Percentiles rank a stretch among this genome's conserved stretches.
Conservation (phyloP, 148 eudicot species). For the Gaultheria prostrata region DNA sequence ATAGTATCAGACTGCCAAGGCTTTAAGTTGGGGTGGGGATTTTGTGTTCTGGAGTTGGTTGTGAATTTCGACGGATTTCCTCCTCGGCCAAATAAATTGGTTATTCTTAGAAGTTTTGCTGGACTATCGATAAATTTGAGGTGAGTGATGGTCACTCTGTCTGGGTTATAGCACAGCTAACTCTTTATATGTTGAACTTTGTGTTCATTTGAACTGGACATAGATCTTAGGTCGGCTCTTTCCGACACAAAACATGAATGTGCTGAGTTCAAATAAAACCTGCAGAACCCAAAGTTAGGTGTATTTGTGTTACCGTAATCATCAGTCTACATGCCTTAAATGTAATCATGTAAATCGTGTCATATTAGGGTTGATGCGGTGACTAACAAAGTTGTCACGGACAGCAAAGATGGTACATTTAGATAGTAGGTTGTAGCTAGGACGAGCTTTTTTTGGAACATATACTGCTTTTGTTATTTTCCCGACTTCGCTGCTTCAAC, state of each 20-base stretch:
- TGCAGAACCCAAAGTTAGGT: background rate
- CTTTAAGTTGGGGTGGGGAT: background rate
- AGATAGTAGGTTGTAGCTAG: too few species aligned
- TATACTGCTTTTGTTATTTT: background rate
- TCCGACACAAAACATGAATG: background rate
- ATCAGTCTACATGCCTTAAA: background rate
- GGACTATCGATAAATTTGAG: too few species aligned
- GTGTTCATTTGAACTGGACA: background rate
- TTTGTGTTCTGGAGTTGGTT: background rate
- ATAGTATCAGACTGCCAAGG: background rate
- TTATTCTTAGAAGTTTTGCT: too few species aligned
- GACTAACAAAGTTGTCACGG: background rate
- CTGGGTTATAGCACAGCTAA: background rate
- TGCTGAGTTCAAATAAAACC: background rate
- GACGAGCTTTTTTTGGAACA: background rate
- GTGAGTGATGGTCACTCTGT: background rate
- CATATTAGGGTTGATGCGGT: background rate
- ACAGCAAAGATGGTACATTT: too few species aligned
- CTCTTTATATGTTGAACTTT: background rate
- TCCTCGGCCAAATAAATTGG: background rate
- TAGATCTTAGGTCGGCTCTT: background rate
- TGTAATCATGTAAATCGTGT: background rate
- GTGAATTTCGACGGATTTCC: background rate
- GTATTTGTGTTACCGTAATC: too few species aligned
- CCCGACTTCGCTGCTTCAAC: background rate